These are phyloP conservation scores for Piloderma croceum DNA, from an alignment of 768 basidiomycete species.

Conservation along the genomic window DNA sequence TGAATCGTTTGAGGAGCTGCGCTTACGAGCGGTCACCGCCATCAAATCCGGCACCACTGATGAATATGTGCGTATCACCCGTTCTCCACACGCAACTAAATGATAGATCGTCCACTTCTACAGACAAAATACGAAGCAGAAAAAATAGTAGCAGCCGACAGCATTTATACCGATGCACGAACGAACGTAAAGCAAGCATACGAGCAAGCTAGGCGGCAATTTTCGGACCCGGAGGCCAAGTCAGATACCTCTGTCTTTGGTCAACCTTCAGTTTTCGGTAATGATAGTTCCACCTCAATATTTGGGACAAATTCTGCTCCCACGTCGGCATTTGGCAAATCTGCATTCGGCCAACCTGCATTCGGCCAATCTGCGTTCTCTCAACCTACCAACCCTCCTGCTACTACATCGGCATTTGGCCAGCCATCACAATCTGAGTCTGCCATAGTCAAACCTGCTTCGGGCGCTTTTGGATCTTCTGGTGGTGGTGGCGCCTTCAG, in stretches of 20 bases:
- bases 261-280: conserved; percentile 40
- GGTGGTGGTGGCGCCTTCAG: conserved; percentile 43
- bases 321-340: conserved; percentile 23
- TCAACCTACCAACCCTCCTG: conserved; percentile 8
- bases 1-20: conserved; percentile 73
- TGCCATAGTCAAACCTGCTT: conserved; percentile 8
- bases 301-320: not conserved
- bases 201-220: conserved; percentile 35
- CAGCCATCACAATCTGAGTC: conserved; percentile 11
- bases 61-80: conserved; percentile 58
- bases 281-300: not conserved
- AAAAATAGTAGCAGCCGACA: conserved; percentile 49
- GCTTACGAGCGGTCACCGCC: conserved; percentile 57
- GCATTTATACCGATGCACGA: conserved; percentile 42
- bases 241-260: conserved; percentile 30
- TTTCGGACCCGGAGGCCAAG: not conserved
- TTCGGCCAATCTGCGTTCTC: not conserved
- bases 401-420: conserved; percentile 31
- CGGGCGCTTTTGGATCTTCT: conserved; percentile 11
- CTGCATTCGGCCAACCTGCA: conserved; percentile 10
- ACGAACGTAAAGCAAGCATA: conserved; percentile 44
- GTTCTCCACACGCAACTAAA: not conserved
- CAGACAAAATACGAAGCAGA: conserved; percentile 56
- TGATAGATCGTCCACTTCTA: not conserved
- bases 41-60: conserved; percentile 46